These are phyloP conservation scores for Mentha longifolia DNA, from an alignment of 257 asterid genomes.

Conservation along the genomic window DNA sequence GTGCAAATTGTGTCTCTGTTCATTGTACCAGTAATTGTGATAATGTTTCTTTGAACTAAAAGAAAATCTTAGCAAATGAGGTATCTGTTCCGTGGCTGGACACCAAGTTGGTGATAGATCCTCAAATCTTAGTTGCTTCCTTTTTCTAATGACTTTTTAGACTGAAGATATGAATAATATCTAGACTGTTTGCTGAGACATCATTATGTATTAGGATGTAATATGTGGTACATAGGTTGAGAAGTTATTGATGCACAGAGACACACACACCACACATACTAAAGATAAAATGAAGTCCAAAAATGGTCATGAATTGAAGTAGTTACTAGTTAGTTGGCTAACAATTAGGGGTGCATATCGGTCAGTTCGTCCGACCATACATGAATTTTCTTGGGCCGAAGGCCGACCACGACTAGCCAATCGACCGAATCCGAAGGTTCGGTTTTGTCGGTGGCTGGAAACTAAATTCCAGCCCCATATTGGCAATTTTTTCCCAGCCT, in stretches of 20 bases:
- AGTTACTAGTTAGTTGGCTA: slow-evolving; percentile 4
- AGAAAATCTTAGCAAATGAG: slow-evolving; percentile 2
- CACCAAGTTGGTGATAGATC: background rate
- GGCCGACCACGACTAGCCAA: no score
- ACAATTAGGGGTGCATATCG: background rate
- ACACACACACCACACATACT: background rate
- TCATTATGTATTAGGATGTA: slow-evolving; percentile 8
- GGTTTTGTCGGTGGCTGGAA: no score
- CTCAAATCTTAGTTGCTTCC: background rate
- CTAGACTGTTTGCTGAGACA: background rate
- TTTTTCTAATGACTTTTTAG: background rate
- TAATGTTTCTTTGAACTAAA: slow-evolving; percentile 10
- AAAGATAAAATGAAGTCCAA: background rate
- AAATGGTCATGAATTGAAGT: slow-evolving; percentile 7
- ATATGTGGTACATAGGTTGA: background rate
- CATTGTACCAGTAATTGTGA: slow-evolving; percentile 12
- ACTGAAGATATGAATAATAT: slow-evolving; percentile 22
- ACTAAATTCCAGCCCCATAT: no score
- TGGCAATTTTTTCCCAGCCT: no score
- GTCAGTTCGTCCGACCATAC: no score
- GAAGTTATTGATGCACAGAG: background rate
- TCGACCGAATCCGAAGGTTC: no score
- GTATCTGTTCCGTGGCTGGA: background rate
- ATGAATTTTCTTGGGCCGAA: no score
- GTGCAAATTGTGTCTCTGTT: slow-evolving; percentile 27